Evolutionary conservation across 495 filamentous ascomycete species (phyloP), one percentile per base, ranked within the genome.

Genomic region (Viridothelium virens): DNA sequence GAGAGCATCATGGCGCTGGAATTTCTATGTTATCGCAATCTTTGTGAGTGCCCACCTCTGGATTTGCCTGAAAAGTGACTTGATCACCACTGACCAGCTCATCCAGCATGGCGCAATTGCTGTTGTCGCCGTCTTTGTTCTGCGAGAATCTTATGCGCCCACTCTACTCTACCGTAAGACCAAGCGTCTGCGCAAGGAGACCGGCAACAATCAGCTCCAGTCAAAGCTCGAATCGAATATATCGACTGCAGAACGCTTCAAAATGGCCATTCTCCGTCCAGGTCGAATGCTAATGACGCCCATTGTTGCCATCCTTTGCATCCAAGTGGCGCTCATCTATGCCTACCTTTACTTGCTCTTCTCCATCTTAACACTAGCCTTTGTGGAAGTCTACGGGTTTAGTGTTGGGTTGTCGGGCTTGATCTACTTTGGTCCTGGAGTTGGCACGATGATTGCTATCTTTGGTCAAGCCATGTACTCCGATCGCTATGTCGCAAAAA

Each of bases 341-440:
- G 68, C 61, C 11, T 80, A 65, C 44, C 59, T 68, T 12, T 70
- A 62, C 62, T 66, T 85, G 7, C 72, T 82, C 14, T 79, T 82
- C 68, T 80, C 82, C 0, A 82, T 79, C 31, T 81, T 83, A 66
- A 69, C 82, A 0, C 53, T 67, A 0, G 73, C 84, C 0, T 86
- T 80, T 84, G 38, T 85, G 65, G 74, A 83, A 81, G 64, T 76
- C 68, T 61, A 85, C 80, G 72, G 74, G 64, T 76, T 68, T 56
- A 59, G 56, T 41, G 53, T 64, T 33, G 66, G 65, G 44, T 56
- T 70, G 39, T 64, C 66, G 3, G 66, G 66, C 10, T 39, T 68
- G 3, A 68, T 62, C 4, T 68, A 64, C 62, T 36, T 68, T 38
- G 66, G 62, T 33, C 66, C 56, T 25, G 63, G 38, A 25, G 53